These are phyloP conservation scores for Ophiostoma quercus DNA, from an alignment of 2,329 filamentous ascomycete species.

Conservation along the genomic window DNA sequence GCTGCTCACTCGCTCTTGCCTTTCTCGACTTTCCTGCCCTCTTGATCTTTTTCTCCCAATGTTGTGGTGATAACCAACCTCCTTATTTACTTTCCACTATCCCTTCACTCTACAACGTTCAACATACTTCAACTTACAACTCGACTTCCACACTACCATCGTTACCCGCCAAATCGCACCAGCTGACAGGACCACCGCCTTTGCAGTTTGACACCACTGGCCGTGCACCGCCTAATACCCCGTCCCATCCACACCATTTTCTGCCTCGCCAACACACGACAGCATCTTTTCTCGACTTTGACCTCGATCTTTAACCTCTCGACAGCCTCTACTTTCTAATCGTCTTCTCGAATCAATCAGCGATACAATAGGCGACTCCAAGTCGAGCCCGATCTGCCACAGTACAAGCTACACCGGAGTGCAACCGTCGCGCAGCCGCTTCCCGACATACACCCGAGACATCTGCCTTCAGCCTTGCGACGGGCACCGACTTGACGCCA, in stretches of 20 bases:
- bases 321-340: background rate
- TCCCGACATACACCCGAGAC: slow-evolving; percentile 14
- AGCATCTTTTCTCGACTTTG: no score
- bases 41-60: background rate
- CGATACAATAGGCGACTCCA: background rate
- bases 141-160: no score
- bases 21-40: no score
- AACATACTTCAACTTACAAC: background rate
- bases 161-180: background rate
- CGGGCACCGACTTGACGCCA: background rate
- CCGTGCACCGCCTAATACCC: background rate
- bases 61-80: background rate
- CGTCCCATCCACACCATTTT: background rate
- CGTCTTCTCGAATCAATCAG: background rate
- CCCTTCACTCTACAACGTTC: background rate
- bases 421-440: background rate
- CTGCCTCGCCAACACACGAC: background rate
- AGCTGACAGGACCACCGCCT: background rate
- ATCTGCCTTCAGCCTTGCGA: slow-evolving; percentile 5
- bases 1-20: background rate
- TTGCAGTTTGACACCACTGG: background rate
- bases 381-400: background rate
- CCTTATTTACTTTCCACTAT: background rate
- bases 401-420: background rate
- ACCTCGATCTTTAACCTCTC: background rate